Conservation (phyloP, 352 stramenopile genomes). For the Phytopythium aichiense region DNA sequence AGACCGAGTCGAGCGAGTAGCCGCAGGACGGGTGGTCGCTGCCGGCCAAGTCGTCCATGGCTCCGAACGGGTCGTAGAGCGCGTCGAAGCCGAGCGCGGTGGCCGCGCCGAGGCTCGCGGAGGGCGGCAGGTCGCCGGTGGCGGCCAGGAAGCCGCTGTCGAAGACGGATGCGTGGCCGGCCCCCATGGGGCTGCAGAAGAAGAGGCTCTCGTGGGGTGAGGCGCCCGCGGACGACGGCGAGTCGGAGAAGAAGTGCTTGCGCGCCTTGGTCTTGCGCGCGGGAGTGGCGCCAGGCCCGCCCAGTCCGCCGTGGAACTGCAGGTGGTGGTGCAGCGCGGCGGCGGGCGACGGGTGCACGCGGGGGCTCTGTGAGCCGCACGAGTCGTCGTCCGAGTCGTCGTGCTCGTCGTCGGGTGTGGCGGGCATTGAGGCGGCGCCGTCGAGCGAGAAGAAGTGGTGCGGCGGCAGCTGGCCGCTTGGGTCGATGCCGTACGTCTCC, state of each 20-base stretch:
- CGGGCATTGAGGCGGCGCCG: slow-evolving; percentile 15
- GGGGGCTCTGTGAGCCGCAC: slow-evolving; percentile 30
- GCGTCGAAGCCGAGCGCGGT: slow-evolving; percentile 30
- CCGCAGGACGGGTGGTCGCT: slow-evolving; percentile 44
- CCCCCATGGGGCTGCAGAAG: slow-evolving; percentile 23
- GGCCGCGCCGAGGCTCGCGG: slow-evolving; percentile 12
- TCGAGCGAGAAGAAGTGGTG: slow-evolving; percentile 33
- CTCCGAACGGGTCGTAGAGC: slow-evolving; percentile 41
- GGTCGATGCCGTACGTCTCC: slow-evolving; percentile 80
- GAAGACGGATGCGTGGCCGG: slow-evolving; percentile 24
- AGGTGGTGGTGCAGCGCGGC: slow-evolving; percentile 6
- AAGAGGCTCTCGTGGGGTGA: slow-evolving; percentile 27
- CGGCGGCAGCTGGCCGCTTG: slow-evolving; percentile 41
- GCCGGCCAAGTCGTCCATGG: slow-evolving; percentile 43
- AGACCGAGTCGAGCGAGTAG: slow-evolving; percentile 45
- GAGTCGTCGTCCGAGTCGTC: slow-evolving; percentile 57
- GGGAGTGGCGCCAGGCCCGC: slow-evolving; percentile 2
- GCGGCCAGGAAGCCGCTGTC: slow-evolving; percentile 19
- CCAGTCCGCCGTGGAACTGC: neutral
- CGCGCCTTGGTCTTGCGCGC: slow-evolving; percentile 31
- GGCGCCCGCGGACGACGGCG: slow-evolving; percentile 29
- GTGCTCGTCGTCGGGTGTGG: slow-evolving; percentile 30
- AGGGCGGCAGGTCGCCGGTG: slow-evolving; percentile 15
- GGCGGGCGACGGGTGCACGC: slow-evolving; percentile 15
- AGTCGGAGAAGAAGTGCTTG: slow-evolving; percentile 45